Evolutionary conservation across 2,329 filamentous ascomycete genomes (phyloP), one percentile per base, ranked within the genome.

Genomic region (Sporothrix sp.): DNA sequence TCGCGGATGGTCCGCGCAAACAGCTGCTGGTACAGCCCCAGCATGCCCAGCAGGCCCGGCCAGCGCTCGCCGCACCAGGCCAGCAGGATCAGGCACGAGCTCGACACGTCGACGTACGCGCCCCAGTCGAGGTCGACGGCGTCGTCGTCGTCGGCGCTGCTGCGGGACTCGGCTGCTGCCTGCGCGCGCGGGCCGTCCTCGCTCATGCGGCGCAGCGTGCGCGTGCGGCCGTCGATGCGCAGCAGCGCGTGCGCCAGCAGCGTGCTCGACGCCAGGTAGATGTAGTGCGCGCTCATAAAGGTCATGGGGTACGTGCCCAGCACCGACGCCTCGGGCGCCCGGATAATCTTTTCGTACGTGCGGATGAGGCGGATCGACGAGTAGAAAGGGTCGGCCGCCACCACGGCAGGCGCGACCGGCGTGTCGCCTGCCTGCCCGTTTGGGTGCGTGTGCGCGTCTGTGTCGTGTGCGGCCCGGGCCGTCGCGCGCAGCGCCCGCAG

Each of bases 201-300:
- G n/a, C 50, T n/a, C 54, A 58, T 58, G 2, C 48, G 44, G 9
- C 50, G 54, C 32, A 64, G 54, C 2, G 58, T 53, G 8, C 52
- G 54, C 5, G 58, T 50, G 2, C 61, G 51, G 11, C 59, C 61
- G 46, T 63, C 60, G 13, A 64, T 58, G 0, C 59, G 59, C 37
- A 64, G 51, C 43, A 64, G 51, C 14, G 59, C 60, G 43, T 64
- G 57, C 3, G 61, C 60, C 40, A 64, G 57, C 16, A 64, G 57
- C 18, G 59, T 63, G 33, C 63, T 59, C 2, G 60, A 58, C 3
- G 62, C 62, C 48, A 63, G 59, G 25, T 61, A 60, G 21, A 64
- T 62, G 52, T 63, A 63, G 51, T 63, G 63, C 1, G 61, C 60
- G 8, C 59, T 61, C 51, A 63, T 52, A 40, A 63, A 59, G 7